Conservation (phyloP, 129 eudicot species). For the Flaveria robusta region DNA sequence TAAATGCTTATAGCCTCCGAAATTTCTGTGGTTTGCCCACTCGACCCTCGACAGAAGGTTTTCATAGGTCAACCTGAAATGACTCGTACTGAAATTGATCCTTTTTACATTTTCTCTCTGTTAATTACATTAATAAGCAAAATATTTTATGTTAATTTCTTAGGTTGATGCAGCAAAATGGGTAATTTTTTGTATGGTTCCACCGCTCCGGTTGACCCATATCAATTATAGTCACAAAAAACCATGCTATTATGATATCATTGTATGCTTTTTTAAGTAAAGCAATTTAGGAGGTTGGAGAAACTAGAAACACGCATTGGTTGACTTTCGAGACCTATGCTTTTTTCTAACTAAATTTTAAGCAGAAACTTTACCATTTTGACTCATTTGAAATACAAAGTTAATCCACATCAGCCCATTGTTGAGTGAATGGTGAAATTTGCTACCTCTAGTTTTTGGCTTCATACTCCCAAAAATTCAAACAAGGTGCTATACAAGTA, state of each 20-base stretch:
- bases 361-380: not conserved
- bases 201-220: not conserved
- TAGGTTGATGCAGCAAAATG: conserved; percentile 14
- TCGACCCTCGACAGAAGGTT: not conserved
- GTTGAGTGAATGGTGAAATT: no score
- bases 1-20: not conserved
- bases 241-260: not conserved
- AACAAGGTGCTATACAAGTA: not conserved
- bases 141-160: not conserved
- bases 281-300: not conserved
- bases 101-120: not conserved
- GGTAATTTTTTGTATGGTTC: not conserved
- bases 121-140: not conserved
- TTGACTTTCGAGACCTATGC: not conserved
- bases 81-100: not conserved
- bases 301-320: not conserved
- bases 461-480: not conserved
- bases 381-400: not conserved
- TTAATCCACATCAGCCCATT: no score
- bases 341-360: not conserved
- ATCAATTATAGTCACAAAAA: not conserved
- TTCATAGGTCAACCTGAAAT: not conserved
- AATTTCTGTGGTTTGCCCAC: no score
- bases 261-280: not conserved
- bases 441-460: no score